Percentiles rank a stretch among this genome's conserved stretches.
phyloP scores from a whole-genome alignment of 2,329 filamentous ascomycete species.

The Fonsecaea monophora region DNA sequence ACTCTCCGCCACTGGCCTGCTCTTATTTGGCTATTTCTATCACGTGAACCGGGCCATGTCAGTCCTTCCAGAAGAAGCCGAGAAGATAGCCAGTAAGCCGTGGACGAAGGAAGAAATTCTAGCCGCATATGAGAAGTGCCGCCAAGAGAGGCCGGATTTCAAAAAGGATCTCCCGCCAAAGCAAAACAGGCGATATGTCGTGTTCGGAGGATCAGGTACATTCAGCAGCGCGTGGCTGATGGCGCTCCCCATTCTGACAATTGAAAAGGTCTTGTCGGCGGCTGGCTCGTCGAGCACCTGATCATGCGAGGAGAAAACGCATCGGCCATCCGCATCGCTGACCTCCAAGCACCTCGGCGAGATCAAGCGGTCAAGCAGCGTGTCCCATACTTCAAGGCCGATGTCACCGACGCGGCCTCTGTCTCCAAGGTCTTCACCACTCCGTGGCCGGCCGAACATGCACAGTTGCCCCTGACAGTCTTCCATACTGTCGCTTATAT shows the following conservation, averaged over 20 bases:
- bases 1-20: neutral
- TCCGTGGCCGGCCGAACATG: slow-evolving; percentile 55
- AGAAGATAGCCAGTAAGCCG: slow-evolving; percentile 16
- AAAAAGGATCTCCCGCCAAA: slow-evolving; percentile 47
- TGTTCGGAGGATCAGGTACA: slow-evolving; percentile 49
- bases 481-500: slow-evolving; percentile 66
- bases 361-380: slow-evolving; percentile 52
- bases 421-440: slow-evolving; percentile 56
- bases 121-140: slow-evolving; percentile 43
- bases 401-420: slow-evolving; percentile 57
- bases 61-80: slow-evolving; percentile 5
- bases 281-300: slow-evolving; percentile 62
- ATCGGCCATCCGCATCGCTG: slow-evolving; percentile 61
- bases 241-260: neutral
- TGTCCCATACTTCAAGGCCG: slow-evolving; percentile 56
- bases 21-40: slow-evolving; percentile 2
- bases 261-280: slow-evolving; percentile 55
- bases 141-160: slow-evolving; percentile 45
- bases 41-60: slow-evolving; percentile 17
- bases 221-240: slow-evolving; percentile 19
- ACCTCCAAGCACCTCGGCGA: slow-evolving; percentile 54
- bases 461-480: slow-evolving; percentile 60
- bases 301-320: slow-evolving; percentile 60
- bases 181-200: slow-evolving; percentile 48
- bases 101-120: slow-evolving; percentile 48